These are phyloP conservation scores for Vishniacozyma victoriae DNA, from an alignment of 768 basidiomycete genomes.

Conservation along the genomic window DNA sequence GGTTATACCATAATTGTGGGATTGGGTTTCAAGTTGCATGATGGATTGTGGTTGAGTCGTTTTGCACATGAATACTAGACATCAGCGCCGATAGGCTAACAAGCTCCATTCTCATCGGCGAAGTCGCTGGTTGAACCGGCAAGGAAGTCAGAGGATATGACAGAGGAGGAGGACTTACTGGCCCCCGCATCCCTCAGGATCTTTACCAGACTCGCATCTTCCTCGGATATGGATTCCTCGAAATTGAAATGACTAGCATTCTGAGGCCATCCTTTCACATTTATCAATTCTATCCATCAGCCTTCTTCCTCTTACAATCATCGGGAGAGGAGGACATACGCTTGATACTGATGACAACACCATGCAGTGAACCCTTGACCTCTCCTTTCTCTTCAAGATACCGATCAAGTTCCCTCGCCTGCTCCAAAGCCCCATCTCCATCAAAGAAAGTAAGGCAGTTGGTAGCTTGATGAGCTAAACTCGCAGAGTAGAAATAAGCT, in stretches of 20 bases:
- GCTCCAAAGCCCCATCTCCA: conserved; percentile 16
- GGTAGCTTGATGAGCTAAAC: conserved; percentile 30
- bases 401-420: conserved; percentile 21
- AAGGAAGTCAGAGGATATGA: neutral
- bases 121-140: too few relatives aligned
- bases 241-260: neutral
- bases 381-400: conserved; percentile 13
- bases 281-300: neutral
- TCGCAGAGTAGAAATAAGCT: conserved; percentile 25
- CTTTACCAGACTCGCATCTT: conserved; percentile 1
- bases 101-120: too few relatives aligned
- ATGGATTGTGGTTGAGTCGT: conserved; percentile 29
- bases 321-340: too few relatives aligned
- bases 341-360: conserved; percentile 30
- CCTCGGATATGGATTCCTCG: neutral
- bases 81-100: too few relatives aligned
- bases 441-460: conserved; percentile 40
- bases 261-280: neutral
- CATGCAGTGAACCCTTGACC: conserved; percentile 30
- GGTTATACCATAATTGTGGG: conserved; percentile 19
- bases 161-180: conserved; percentile 1
- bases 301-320: neutral
- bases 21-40: conserved; percentile 36
- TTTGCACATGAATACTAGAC: conserved; percentile 23
- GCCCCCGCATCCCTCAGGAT: conserved; percentile 9